Base-by-base conservation (phyloP, 805 yeast genomes). In the Yamadazyma tumulicola region DNA sequence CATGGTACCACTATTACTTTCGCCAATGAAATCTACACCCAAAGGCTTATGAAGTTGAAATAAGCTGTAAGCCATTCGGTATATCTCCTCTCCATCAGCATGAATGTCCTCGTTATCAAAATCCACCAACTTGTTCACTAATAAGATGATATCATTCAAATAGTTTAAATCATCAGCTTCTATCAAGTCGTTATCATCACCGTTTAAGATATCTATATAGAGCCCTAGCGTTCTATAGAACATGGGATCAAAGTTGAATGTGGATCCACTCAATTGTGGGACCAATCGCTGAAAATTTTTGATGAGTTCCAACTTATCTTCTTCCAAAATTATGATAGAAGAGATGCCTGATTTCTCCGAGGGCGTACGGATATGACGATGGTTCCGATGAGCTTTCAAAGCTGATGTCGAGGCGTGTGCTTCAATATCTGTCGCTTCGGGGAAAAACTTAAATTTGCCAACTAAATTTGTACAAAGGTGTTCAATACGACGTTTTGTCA, bases 51-150 rank as follows among this genome's bases (percentile, higher is more conserved):
- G 66, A 5, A 55, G 42, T 3, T 38, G 35, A 28, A 45, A 49
- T 19, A 64, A 45, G 14, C 48, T 32, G 11, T 37, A 26, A 9
- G 64, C 55, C 6, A 47, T 46, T 5, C 43, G 47, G 25, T 45
- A 52, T 4, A 59, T 48, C 13, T 44, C 37, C 11, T 32, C 42
- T 14, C 31, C 31, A 18, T 29, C 29, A 11, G 34, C 14, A 6
- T 41, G 25, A 20, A 35, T 33, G 3, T 49, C 59, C 6, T 48
- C 48, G 23, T 55, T 53, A 35, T 57, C 64, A 34, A 48, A 61
- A 16, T 61, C 60, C 4, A 54, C 49, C 6, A 66, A 49, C 6
- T 31, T 39, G 19, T 51, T 47, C 1, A 61, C 38, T 12, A 38
- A 16, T 24, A 24, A 26, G 7, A 43, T 41, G 7, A 43, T 9